A percentile compares a stretch with the other conserved stretches of the same genome.
These are phyloP conservation scores for Boletus rex-veris DNA, from an alignment of 768 basidiomycete genomes.

Conservation along the genomic window DNA sequence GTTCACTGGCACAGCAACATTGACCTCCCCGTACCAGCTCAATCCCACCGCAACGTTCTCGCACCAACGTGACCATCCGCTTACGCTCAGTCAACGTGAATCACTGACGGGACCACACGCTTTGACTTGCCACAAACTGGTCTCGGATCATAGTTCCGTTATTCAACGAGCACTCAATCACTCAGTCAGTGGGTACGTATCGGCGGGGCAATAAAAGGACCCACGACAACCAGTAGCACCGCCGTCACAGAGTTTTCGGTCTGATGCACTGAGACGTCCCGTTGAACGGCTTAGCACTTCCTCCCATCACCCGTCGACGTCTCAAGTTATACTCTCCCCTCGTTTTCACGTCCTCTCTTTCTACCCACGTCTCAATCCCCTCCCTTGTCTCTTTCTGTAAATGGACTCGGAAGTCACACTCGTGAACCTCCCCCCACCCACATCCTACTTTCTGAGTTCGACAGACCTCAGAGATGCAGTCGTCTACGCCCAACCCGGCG, in stretches of 20 bases:
- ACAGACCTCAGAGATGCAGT: slow-evolving; percentile 14
- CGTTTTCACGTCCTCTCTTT: neutral
- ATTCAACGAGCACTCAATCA: too few relatives aligned
- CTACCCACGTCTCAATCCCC: too few relatives aligned
- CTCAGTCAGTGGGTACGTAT: slow-evolving; percentile 1
- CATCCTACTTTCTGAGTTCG: slow-evolving; percentile 26
- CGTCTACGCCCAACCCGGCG: slow-evolving; percentile 15
- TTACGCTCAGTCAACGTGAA: neutral
- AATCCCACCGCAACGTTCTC: neutral
- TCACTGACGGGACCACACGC: too few relatives aligned
- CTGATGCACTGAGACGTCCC: slow-evolving; percentile 2
- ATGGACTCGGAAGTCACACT: slow-evolving; percentile 32
- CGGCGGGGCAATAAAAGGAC: neutral
- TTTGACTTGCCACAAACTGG: too few relatives aligned
- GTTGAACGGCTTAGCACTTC: neutral
- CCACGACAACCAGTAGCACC: neutral
- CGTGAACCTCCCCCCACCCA: slow-evolving; percentile 24
- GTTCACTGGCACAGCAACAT: too few relatives aligned
- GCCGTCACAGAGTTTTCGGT: neutral
- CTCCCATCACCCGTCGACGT: neutral
- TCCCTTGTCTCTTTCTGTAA: neutral
- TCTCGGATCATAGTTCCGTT: too few relatives aligned
- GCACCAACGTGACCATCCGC: neutral
- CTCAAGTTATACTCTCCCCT: too few relatives aligned
- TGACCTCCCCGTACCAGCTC: neutral